These are phyloP conservation scores for Botryotinia globosa DNA, from an alignment of 2,329 filamentous ascomycete species.

Conservation along the genomic window DNA sequence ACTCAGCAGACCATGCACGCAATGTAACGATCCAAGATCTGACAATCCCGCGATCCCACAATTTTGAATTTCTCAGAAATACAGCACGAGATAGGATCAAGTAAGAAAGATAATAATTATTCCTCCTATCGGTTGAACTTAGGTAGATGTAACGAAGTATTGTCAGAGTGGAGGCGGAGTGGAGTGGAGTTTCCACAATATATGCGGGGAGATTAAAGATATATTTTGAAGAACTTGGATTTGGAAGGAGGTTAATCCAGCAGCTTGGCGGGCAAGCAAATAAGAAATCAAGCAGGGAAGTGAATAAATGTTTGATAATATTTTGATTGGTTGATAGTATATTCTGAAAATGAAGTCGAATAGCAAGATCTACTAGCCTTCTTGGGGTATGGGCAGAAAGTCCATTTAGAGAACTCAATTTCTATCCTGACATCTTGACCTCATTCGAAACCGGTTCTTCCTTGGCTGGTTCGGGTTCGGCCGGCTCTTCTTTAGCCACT, in stretches of 20 bases:
- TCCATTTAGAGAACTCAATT: not conserved
- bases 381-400: not conserved
- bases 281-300: not conserved
- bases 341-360: not conserved
- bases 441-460: not conserved
- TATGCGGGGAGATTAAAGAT: not conserved
- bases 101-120: not conserved
- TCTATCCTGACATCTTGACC: not conserved
- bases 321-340: conserved; percentile 3
- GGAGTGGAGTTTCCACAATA: not conserved
- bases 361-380: not conserved
- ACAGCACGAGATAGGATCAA: not conserved
- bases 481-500: not conserved
- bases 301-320: not conserved
- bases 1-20: not conserved
- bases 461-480: not conserved
- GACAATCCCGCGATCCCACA: not conserved
- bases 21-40: not conserved
- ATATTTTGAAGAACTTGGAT: not conserved
- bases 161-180: not conserved
- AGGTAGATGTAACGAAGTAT: not conserved
- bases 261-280: not conserved
- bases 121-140: not conserved
- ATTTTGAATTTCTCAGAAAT: not conserved
- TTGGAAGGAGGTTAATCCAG: not conserved